phyloP scores from a whole-genome alignment of 2,329 filamentous ascomycete genomes.

The Trichoderma afroharzianum region DNA sequence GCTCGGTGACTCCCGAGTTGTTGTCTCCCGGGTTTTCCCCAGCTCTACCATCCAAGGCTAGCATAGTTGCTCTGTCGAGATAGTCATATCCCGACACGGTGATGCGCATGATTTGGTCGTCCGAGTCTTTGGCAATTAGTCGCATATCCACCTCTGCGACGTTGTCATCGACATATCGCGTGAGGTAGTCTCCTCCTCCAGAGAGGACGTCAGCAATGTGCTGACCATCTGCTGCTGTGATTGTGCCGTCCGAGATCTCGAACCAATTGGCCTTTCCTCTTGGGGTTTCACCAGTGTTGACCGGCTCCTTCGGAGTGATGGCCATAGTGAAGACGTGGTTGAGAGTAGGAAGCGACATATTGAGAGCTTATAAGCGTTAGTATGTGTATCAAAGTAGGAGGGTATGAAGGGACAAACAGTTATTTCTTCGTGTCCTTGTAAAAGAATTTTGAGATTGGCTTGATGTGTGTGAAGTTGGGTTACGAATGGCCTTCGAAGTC shows the following conservation, averaged over 20 bases:
- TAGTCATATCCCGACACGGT: not conserved
- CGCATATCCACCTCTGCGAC: slow-evolving; percentile 1
- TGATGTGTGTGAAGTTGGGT: not conserved
- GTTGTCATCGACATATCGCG: not conserved
- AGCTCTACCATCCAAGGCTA: not conserved
- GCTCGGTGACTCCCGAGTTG: not conserved
- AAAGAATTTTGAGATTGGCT: not conserved
- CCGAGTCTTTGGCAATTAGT: not conserved
- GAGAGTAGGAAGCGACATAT: not conserved
- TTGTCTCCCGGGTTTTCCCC: not conserved
- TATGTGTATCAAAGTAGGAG: too few relatives aligned
- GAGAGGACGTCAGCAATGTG: not conserved
- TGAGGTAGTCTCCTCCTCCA: slow-evolving; percentile 4
- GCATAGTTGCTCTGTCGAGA: slow-evolving; percentile 2
- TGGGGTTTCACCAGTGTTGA: not conserved
- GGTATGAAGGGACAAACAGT: not conserved
- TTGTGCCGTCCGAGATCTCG: not conserved
- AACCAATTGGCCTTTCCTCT: slow-evolving; percentile 10
- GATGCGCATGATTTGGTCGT: not conserved
- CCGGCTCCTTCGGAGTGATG: not conserved
- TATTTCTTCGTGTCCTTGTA: not conserved
- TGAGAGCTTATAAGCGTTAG: not conserved
- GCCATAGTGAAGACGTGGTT: slow-evolving; percentile 5
- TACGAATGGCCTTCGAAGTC: not conserved
- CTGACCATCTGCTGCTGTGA: not conserved